A percentile compares a stretch with the other conserved stretches of the same genome.
These are phyloP conservation scores for Euphorbia celastroides DNA, from an alignment of 441 rosid species.

Conservation along the genomic window DNA sequence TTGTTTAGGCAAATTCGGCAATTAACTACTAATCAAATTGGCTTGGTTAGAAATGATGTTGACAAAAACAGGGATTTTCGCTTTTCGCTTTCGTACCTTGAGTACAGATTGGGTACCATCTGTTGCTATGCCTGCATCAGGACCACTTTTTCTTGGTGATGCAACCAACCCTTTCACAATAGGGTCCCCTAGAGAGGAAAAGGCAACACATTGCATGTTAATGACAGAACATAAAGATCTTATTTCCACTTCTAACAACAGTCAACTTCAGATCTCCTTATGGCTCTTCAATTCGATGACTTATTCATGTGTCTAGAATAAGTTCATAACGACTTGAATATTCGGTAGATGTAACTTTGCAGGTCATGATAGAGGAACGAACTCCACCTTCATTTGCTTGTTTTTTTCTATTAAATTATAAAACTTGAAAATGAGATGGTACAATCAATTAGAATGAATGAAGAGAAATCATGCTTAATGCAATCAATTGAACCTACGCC, in stretches of 20 bases:
- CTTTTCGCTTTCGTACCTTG: constrained; percentile 32
- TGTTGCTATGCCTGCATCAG: constrained; percentile 29
- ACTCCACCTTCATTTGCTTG: background rate
- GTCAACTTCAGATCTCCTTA: background rate
- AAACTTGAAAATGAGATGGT: background rate
- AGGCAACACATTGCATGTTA: constrained; percentile 1
- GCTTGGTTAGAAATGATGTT: background rate
- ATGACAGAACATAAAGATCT: no score
- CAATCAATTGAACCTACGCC: background rate
- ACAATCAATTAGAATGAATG: background rate
- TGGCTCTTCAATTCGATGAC: background rate
- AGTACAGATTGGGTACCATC: constrained; percentile 28
- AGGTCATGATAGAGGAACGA: background rate
- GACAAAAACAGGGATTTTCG: background rate
- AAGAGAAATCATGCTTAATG: background rate
- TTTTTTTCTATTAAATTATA: background rate
- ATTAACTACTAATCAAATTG: constrained; percentile 5
- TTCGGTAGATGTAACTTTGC: background rate
- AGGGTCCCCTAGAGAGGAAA: constrained; percentile 57
- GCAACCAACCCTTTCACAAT: constrained; percentile 46
- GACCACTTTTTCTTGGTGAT: constrained; percentile 36
- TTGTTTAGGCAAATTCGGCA: background rate
- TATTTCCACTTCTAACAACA: background rate
- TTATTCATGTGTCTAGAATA: background rate
- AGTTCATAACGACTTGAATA: background rate